phyloP scores from a whole-genome alignment of 108 stramenopile genomes.

The Cyclostephanos tholiformis region DNA sequence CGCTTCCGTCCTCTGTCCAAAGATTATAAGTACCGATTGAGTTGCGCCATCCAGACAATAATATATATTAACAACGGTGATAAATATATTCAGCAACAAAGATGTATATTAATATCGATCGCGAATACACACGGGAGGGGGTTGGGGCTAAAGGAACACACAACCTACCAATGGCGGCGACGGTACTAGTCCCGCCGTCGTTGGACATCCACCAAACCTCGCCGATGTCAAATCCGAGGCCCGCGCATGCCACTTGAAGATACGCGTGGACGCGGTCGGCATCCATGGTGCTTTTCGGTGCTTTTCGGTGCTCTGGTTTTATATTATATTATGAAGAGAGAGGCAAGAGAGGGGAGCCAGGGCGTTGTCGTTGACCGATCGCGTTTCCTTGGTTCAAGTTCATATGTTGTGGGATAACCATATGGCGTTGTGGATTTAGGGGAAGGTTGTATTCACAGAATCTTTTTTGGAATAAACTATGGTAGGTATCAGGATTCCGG shows the following conservation, averaged over 20 bases:
- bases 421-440: too few species aligned
- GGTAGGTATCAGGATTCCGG: too few species aligned
- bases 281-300: too few species aligned
- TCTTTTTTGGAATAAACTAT: too few species aligned
- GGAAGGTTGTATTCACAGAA: too few species aligned
- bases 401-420: too few species aligned
- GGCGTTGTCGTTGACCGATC: too few species aligned
- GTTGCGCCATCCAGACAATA: background rate
- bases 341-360: too few species aligned
- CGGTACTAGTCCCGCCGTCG: constrained; percentile 66
- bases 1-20: constrained; percentile 1
- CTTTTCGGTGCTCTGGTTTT: background rate
- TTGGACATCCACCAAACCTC: constrained; percentile 96
- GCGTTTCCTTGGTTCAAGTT: too few species aligned
- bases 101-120: background rate
- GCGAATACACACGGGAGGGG: background rate
- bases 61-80: background rate
- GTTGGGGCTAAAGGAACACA: too few species aligned
- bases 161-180: constrained; percentile 60
- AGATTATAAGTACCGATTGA: background rate
- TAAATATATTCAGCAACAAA: background rate
- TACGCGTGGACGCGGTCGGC: constrained; percentile 85
- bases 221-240: constrained; percentile 95
- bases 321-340: too few species aligned
- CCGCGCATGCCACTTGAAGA: constrained; percentile 92